Conservation (phyloP, 106 monocot genomes). For the Dendrobium huoshanense region DNA sequence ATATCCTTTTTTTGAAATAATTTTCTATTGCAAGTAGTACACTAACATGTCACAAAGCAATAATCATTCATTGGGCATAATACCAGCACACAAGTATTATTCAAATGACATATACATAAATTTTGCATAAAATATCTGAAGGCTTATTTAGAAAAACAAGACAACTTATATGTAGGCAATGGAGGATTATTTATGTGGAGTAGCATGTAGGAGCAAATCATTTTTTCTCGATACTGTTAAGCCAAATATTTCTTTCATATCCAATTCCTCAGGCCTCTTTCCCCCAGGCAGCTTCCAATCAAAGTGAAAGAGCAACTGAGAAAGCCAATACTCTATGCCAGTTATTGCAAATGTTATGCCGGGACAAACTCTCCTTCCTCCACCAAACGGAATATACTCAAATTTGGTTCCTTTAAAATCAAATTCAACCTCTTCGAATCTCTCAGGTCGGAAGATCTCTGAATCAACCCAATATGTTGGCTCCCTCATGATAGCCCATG, state of each 20-base stretch:
- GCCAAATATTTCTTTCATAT: not conserved
- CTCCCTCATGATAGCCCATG: slow-evolving; percentile 20
- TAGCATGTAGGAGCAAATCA: not conserved
- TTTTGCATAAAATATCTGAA: too few relatives aligned
- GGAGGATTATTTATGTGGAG: not conserved
- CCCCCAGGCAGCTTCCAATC: slow-evolving; percentile 10
- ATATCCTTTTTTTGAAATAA: too few relatives aligned
- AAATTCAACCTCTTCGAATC: too few relatives aligned
- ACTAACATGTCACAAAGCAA: too few relatives aligned
- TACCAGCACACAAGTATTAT: too few relatives aligned
- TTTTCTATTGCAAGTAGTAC: too few relatives aligned
- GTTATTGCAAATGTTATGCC: not conserved
- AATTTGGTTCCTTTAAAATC: slow-evolving; percentile 5
- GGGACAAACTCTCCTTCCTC: slow-evolving; percentile 9
- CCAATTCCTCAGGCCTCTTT: slow-evolving; percentile 8
- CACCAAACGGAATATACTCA: slow-evolving; percentile 13
- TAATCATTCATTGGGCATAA: too few relatives aligned
- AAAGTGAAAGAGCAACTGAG: slow-evolving; percentile 5
- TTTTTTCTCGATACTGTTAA: not conserved
- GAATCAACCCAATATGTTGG: slow-evolving; percentile 10
- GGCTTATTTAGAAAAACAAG: too few relatives aligned
- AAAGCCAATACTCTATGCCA: not conserved
- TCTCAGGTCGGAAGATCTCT: slow-evolving; percentile 7
- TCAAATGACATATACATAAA: too few relatives aligned
- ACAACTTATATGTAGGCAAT: not conserved